A percentile compares a stretch with the other conserved stretches of the same genome.
phyloP scores from a whole-genome alignment of 2,329 filamentous ascomycete genomes.

The Colletotrichum spinosum region DNA sequence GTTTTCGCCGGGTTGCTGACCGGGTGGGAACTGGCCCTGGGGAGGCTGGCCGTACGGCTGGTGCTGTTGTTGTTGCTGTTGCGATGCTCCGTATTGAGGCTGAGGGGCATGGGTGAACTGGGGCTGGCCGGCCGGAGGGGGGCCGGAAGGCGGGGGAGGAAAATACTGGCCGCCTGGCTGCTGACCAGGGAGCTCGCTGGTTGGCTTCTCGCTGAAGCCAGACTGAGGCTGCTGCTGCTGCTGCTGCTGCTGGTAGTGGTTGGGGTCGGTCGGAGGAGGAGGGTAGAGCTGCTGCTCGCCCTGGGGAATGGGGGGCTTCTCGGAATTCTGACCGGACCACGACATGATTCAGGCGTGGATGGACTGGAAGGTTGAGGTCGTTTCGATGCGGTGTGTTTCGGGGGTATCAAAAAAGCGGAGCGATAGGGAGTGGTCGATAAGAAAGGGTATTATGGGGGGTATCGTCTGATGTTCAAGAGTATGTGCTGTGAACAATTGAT shows the following conservation, averaged over 20 bases:
- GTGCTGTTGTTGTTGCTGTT: constrained; percentile 8
- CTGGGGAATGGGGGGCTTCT: constrained; percentile 36
- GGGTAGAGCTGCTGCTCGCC: constrained; percentile 35
- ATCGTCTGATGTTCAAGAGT: constrained; percentile 16
- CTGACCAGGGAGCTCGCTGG: constrained; percentile 26
- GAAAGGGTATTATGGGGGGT: neutral
- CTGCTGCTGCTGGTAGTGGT: constrained; percentile 6
- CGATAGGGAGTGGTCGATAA: constrained; percentile 4
- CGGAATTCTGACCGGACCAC: constrained; percentile 27
- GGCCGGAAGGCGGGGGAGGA: constrained; percentile 36
- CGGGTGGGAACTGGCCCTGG: constrained; percentile 16
- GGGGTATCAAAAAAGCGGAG: neutral
- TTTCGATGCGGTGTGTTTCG: neutral
- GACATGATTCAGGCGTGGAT: constrained; percentile 18
- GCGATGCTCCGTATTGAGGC: constrained; percentile 13
- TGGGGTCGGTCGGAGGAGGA: constrained; percentile 24
- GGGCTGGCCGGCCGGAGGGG: constrained; percentile 31
- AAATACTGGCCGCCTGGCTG: constrained; percentile 27
- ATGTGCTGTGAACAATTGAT: neutral
- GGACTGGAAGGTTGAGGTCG: neutral
- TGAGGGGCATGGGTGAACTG: constrained; percentile 30
- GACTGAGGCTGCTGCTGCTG: constrained; percentile 24
- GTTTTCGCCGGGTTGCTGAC: constrained; percentile 26
- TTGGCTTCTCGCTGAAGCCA: constrained; percentile 17
- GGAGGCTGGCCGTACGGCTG: constrained; percentile 7